These are phyloP conservation scores for Trichocladium antarcticum DNA, from an alignment of 495 filamentous ascomycete species.

Conservation along the genomic window DNA sequence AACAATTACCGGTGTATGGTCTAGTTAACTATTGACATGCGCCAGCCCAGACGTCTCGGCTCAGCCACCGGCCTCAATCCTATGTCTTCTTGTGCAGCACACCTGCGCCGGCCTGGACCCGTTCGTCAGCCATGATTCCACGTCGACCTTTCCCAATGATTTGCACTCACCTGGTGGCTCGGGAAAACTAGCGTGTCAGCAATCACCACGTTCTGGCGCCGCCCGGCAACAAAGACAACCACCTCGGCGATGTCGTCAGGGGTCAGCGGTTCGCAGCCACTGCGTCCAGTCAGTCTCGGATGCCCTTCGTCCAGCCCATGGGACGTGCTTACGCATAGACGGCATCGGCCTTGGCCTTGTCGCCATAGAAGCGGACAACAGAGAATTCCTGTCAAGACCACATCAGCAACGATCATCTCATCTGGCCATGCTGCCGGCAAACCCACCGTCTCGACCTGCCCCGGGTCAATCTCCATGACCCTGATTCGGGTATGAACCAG, in stretches of 20 bases:
- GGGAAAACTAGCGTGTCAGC: slow-evolving; percentile 89
- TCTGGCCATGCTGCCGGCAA: not conserved
- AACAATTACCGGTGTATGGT: no score
- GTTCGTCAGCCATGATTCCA: slow-evolving; percentile 4
- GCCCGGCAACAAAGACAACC: slow-evolving; percentile 77
- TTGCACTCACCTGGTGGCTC: slow-evolving; percentile 59
- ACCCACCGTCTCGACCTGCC: slow-evolving; percentile 86
- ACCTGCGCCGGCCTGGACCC: slow-evolving; percentile 26
- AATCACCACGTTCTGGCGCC: slow-evolving; percentile 89
- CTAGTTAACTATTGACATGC: no score
- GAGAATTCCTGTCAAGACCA: slow-evolving; percentile 67
- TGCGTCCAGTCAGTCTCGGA: slow-evolving; percentile 21
- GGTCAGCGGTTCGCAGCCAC: slow-evolving; percentile 80
- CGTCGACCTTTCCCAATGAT: not conserved
- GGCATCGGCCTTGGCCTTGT: slow-evolving; percentile 88
- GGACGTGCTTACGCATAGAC: slow-evolving; percentile 70
- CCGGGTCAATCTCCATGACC: slow-evolving; percentile 87
- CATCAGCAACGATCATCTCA: not conserved
- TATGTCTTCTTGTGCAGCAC: slow-evolving; percentile 26
- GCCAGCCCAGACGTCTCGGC: no score
- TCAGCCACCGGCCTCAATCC: not conserved
- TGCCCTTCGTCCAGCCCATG: not conserved
- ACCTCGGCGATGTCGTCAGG: slow-evolving; percentile 93
- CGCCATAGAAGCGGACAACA: slow-evolving; percentile 82
- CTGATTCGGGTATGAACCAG: slow-evolving; percentile 76